Conservation (phyloP, 1,284 basidiomycete species). For the Papiliotrema flavescens region DNA sequence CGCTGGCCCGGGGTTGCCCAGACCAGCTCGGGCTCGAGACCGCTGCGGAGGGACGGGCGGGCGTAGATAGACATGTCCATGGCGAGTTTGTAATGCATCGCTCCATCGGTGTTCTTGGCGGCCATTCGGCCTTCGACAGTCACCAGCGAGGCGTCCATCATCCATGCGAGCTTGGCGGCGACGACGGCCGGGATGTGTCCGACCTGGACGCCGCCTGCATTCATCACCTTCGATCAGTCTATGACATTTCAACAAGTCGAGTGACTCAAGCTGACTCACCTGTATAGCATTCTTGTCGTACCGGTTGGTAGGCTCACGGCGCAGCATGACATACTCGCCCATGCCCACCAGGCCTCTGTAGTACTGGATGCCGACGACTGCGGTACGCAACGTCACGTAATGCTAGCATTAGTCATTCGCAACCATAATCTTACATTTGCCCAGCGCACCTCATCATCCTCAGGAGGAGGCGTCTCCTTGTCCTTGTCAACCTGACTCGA, state of each 20-base stretch:
- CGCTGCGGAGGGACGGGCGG: conserved; percentile 53
- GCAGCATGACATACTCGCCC: conserved; percentile 71
- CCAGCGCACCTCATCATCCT: conserved; percentile 4
- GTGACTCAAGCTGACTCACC: conserved; percentile 12
- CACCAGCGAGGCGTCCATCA: conserved; percentile 63
- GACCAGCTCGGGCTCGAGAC: conserved; percentile 62
- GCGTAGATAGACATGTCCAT: conserved; percentile 70
- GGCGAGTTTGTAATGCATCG: conserved; percentile 55
- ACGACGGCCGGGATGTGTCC: conserved; percentile 67
- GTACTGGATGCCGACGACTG: conserved; percentile 76
- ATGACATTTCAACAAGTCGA: neutral
- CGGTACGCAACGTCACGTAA: conserved; percentile 59
- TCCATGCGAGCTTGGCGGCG: conserved; percentile 61
- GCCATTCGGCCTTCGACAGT: conserved; percentile 64
- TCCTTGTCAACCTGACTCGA: neutral
- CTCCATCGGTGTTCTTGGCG: conserved; percentile 48
- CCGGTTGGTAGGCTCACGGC: conserved; percentile 64
- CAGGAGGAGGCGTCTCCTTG: neutral
- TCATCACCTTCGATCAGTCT: conserved; percentile 59
- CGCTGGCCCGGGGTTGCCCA: conserved; percentile 70
- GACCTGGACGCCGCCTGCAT: conserved; percentile 68
- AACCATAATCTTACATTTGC: neutral
- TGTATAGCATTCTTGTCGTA: conserved; percentile 59
- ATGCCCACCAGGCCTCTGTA: conserved; percentile 73
- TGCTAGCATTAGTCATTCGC: conserved; percentile 53